Evolutionary conservation across 78 protist species (phyloP).

Genomic region (Guillardia theta): DNA sequence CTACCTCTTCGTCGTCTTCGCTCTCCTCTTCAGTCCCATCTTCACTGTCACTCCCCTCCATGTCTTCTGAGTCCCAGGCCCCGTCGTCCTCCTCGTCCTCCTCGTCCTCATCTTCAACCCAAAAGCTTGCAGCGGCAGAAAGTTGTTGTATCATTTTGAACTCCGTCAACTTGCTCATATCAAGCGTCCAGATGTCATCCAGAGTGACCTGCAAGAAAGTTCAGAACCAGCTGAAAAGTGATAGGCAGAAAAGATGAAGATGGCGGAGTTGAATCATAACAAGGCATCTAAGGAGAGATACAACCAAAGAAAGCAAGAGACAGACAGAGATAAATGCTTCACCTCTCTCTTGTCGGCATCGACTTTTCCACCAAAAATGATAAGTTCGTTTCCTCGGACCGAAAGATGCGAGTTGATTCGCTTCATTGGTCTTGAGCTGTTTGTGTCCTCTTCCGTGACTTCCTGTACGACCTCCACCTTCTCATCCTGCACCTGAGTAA

Average conservation of each 20-base stretch:
- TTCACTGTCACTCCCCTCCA: background rate
- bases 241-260: too few relatives aligned
- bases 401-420: background rate
- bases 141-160: background rate
- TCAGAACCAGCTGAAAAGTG: too few relatives aligned
- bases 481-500: too few relatives aligned
- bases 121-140: background rate
- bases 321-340: too few relatives aligned
- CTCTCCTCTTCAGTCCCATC: background rate
- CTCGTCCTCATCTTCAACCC: conserved; percentile 33
- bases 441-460: background rate
- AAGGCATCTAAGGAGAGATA: too few relatives aligned
- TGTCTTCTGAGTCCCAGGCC: background rate
- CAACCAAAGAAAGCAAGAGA: too few relatives aligned
- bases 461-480: background rate
- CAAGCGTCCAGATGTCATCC: background rate
- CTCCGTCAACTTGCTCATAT: background rate
- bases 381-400: background rate
- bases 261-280: too few relatives aligned
- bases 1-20: background rate
- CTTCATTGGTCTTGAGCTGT: background rate
- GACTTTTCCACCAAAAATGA: background rate
- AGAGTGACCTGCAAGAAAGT: background rate
- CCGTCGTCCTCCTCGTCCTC: background rate
- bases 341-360: conserved; percentile 6